A percentile compares a stretch with the other conserved stretches of the same genome.
These are phyloP conservation scores for Tirmania nivea DNA, from an alignment of 495 filamentous ascomycete genomes.

Conservation along the genomic window DNA sequence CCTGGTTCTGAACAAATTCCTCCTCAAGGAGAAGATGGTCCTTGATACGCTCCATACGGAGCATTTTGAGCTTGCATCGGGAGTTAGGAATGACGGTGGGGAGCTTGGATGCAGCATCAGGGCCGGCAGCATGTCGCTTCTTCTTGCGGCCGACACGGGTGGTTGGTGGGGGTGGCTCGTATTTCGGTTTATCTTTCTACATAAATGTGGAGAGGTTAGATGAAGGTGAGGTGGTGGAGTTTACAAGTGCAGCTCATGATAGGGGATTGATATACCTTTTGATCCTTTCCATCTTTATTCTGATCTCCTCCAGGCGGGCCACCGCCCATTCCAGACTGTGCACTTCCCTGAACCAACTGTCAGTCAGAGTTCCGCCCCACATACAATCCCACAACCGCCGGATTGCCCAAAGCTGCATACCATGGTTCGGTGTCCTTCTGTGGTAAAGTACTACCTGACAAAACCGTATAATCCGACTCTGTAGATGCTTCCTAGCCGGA, in stretches of 20 bases:
- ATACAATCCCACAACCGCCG: too few species aligned
- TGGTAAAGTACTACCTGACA: too few species aligned
- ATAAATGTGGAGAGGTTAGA: constrained; percentile 12
- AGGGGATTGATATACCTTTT: constrained; percentile 45
- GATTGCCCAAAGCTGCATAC: too few species aligned
- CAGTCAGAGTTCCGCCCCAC: too few species aligned
- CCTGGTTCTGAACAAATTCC: constrained; percentile 97
- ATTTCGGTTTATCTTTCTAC: constrained; percentile 98
- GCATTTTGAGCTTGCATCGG: constrained; percentile 85
- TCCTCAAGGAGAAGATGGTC: constrained; percentile 94
- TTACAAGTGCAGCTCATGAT: not conserved
- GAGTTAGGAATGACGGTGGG: constrained; percentile 85
- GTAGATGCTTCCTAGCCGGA: too few species aligned
- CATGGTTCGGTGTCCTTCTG: too few species aligned
- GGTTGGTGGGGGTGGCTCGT: constrained; percentile 93
- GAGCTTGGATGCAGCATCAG: constrained; percentile 83
- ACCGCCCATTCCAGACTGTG: constrained; percentile 68
- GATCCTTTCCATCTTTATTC: constrained; percentile 72
- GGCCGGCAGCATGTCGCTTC: constrained; percentile 80
- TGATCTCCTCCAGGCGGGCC: constrained; percentile 41
- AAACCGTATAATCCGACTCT: too few species aligned
- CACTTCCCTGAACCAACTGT: constrained; percentile 39
- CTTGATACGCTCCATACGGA: constrained; percentile 96
- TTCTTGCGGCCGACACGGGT: constrained; percentile 88
- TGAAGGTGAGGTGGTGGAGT: not conserved